Conservation (phyloP, 441 rosid species). For the Adansonia madagascariensis region DNA sequence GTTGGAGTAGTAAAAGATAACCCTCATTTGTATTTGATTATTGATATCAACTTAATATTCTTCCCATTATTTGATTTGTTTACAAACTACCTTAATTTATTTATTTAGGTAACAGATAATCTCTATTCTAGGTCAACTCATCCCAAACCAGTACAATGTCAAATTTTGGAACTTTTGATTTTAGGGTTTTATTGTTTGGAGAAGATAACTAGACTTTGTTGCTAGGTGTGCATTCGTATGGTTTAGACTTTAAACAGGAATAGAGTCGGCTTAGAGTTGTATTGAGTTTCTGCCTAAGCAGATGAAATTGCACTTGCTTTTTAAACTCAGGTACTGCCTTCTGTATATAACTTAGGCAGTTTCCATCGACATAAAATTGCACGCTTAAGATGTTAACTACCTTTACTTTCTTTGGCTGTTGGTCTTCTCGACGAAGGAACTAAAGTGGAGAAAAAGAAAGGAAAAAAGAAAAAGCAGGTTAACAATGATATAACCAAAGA, state of each 20-base stretch:
- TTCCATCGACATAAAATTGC: not conserved
- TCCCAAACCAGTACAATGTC: not conserved
- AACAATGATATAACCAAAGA: not conserved
- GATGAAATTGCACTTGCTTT: not conserved
- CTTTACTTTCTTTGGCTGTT: not conserved
- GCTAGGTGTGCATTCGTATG: not conserved
- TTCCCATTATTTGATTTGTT: not conserved
- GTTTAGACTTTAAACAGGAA: not conserved
- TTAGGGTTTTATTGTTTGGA: slow-evolving; percentile 7
- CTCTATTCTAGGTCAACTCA: not conserved
- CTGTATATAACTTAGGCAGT: not conserved
- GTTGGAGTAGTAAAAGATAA: not conserved
- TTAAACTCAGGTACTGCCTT: not conserved
- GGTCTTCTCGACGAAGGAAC: not conserved
- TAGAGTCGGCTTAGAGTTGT: not conserved
- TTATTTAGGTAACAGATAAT: not conserved
- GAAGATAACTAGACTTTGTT: not conserved
- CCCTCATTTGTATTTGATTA: not conserved
- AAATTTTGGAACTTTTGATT: not conserved
- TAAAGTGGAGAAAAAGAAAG: not conserved
- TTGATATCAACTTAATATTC: not conserved
- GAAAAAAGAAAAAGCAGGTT: not conserved
- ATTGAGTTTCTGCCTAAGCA: not conserved
- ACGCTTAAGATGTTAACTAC: not conserved
- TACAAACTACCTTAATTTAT: not conserved